A percentile compares a stretch with the other conserved stretches of the same genome.
phyloP scores from a whole-genome alignment of 805 yeast species.

The Vanderwaltozyma yarrowii region DNA sequence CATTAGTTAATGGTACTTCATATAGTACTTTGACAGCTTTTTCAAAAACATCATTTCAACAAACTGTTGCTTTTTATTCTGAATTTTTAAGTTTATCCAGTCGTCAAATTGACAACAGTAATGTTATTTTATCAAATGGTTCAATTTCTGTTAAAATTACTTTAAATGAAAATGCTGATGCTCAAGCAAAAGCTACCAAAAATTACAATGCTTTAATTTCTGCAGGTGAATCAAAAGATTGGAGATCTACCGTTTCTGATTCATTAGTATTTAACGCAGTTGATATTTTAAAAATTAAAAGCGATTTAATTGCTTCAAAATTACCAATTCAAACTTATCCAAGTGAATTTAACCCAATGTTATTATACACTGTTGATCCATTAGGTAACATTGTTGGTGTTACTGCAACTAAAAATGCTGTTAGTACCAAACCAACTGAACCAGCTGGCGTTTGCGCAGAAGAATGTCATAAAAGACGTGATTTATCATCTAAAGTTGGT shows the following conservation, averaged over 20 bases:
- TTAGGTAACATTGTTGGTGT: slow-evolving; percentile 76
- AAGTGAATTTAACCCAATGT: slow-evolving; percentile 61
- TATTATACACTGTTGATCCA: slow-evolving; percentile 73
- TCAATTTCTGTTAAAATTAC: slow-evolving; percentile 23
- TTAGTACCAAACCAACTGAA: slow-evolving; percentile 34
- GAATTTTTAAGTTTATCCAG: slow-evolving; percentile 14
- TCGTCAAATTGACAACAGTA: neutral
- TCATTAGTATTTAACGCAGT: slow-evolving; percentile 30
- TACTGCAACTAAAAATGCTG: slow-evolving; percentile 49
- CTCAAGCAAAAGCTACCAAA: slow-evolving; percentile 18
- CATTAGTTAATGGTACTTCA: slow-evolving; percentile 45
- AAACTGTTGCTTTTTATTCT: slow-evolving; percentile 46
- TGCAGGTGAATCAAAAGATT: slow-evolving; percentile 27
- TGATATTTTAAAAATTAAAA: slow-evolving; percentile 20
- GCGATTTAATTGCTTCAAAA: slow-evolving; percentile 19
- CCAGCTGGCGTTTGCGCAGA: neutral
- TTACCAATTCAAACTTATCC: slow-evolving; percentile 53
- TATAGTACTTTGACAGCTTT: slow-evolving; percentile 44
- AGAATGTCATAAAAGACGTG: slow-evolving; percentile 4
- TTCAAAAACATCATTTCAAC: slow-evolving; percentile 33
- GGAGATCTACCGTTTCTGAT: slow-evolving; percentile 39
- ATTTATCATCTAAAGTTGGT: slow-evolving; percentile 13
- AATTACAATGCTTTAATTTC: neutral
- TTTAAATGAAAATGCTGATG: slow-evolving; percentile 12
- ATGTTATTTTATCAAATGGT: slow-evolving; percentile 11